Percentiles rank a stretch among this genome's conserved stretches.
phyloP scores from a whole-genome alignment of 345 rosid species.

The Eucalyptus paniculata region DNA sequence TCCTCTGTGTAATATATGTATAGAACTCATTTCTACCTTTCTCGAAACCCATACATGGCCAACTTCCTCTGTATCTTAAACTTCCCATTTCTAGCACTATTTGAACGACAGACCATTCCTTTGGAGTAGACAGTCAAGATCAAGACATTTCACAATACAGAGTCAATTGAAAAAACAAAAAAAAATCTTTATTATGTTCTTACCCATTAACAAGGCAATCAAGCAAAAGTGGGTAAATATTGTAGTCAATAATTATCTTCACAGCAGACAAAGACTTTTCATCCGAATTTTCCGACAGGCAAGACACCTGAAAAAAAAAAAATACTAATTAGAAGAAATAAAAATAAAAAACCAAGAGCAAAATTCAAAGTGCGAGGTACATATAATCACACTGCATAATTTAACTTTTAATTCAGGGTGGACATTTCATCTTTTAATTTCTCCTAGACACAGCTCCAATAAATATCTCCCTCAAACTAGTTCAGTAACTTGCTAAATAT shows the following conservation, averaged over 20 bases:
- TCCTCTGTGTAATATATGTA: neutral
- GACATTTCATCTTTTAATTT: neutral
- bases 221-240: constrained; percentile 65
- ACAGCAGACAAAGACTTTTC: constrained; percentile 26
- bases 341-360: too few relatives aligned
- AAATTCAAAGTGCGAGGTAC: neutral
- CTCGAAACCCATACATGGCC: neutral
- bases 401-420: neutral
- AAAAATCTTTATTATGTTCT: neutral
- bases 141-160: neutral
- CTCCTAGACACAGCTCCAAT: neutral
- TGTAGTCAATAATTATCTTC: constrained; percentile 37
- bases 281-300: constrained; percentile 41
- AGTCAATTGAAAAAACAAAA: neutral
- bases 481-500: neutral
- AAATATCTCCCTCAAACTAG: neutral
- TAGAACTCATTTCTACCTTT: neutral
- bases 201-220: constrained; percentile 60
- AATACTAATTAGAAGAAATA: neutral
- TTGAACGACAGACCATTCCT: neutral
- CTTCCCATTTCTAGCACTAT: neutral
- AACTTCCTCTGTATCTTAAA: neutral
- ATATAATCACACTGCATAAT: neutral
- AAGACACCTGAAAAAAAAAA: constrained; percentile 33
- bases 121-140: neutral